These are phyloP conservation scores for Gossypium schwendimanii DNA, from an alignment of 441 rosid genomes.

Conservation along the genomic window DNA sequence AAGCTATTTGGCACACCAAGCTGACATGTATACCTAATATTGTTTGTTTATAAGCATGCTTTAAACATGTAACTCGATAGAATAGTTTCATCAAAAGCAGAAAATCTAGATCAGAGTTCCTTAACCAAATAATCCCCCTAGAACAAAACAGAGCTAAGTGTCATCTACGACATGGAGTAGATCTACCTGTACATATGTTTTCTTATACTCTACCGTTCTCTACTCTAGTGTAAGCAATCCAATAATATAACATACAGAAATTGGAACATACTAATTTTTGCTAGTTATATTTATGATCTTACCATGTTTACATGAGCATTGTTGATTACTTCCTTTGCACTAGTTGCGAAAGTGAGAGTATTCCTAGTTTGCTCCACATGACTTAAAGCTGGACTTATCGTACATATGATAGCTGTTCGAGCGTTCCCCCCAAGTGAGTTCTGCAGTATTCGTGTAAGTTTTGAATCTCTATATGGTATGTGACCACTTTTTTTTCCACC, in stretches of 20 bases:
- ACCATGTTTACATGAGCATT: constrained; percentile 88
- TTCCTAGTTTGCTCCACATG: constrained; percentile 84
- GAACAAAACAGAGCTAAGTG: background rate
- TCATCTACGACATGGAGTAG: background rate
- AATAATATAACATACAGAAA: background rate
- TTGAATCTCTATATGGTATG: constrained; percentile 88
- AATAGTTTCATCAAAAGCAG: background rate
- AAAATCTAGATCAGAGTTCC: background rate
- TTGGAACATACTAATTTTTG: background rate
- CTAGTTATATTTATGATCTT: constrained; percentile 16
- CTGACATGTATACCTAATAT: background rate
- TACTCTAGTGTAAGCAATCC: background rate
- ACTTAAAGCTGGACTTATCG: constrained; percentile 83
- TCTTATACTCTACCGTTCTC: background rate
- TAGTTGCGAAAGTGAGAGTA: constrained; percentile 74
- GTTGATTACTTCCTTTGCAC: constrained; percentile 90
- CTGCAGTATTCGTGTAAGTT: constrained; percentile 90
- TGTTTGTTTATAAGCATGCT: background rate
- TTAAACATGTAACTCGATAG: background rate
- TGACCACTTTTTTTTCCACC: constrained; percentile 57
- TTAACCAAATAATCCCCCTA: background rate
- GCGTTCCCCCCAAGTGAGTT: constrained; percentile 94
- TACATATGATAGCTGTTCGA: constrained; percentile 87
- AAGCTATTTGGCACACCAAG: background rate
- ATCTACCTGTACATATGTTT: background rate